Conservation (phyloP, 2,329 filamentous ascomycete species). For the Aspergillus japonicus region DNA sequence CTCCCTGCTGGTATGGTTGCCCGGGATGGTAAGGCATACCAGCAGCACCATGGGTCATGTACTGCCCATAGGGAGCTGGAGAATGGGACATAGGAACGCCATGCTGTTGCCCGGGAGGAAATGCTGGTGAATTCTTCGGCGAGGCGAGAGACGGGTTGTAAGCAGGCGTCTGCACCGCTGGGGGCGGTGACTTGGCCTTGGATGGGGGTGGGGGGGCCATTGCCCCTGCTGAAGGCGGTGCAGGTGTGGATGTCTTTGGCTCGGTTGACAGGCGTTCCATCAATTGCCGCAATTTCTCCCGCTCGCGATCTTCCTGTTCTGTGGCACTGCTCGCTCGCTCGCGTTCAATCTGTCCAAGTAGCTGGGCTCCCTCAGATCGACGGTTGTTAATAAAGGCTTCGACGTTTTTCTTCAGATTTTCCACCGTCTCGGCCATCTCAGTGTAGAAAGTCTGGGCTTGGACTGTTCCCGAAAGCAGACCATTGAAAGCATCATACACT, state of each 20-base stretch:
- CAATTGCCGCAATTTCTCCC: constrained; percentile 77
- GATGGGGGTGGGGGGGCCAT: constrained; percentile 38
- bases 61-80: constrained; percentile 38
- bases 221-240: constrained; percentile 41
- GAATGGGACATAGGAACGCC: constrained; percentile 35
- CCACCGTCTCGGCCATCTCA: constrained; percentile 93
- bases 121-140: constrained; percentile 39
- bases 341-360: constrained; percentile 84
- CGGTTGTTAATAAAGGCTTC: constrained; percentile 96
- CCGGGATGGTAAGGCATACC: constrained; percentile 30
- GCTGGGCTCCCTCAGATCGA: constrained; percentile 82
- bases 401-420: constrained; percentile 91
- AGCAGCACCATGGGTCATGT: constrained; percentile 25
- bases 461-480: constrained; percentile 79
- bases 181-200: constrained; percentile 43
- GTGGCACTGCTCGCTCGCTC: constrained; percentile 62
- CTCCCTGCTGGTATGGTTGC: constrained; percentile 43
- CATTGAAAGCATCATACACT: constrained; percentile 88
- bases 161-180: constrained; percentile 32
- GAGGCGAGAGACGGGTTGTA: constrained; percentile 40
- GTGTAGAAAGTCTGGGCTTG: constrained; percentile 90
- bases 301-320: constrained; percentile 74
- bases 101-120: constrained; percentile 30
- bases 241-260: constrained; percentile 33
- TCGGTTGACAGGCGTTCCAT: constrained; percentile 97